Conservation (phyloP, 169 alveolate genomes). For the Plasmodium sp. region DNA sequence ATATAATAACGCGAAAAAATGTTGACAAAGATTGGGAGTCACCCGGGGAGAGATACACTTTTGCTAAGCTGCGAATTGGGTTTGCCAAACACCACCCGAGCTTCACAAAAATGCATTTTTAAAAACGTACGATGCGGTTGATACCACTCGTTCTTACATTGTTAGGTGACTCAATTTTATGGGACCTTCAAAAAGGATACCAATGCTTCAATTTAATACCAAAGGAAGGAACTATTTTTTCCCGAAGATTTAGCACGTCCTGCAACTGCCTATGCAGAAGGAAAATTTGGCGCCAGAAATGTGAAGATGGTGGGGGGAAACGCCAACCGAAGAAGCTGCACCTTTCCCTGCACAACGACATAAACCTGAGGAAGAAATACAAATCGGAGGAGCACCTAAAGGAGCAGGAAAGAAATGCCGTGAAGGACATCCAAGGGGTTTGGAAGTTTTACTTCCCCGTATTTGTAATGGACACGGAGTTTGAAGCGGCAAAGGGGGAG, state of each 20-base stretch:
- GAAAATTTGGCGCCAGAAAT: neutral
- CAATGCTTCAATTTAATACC: conserved; percentile 11
- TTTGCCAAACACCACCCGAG: neutral
- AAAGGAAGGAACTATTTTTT: neutral
- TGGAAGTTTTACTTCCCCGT: conserved; percentile 72
- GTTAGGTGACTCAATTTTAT: conserved; percentile 11
- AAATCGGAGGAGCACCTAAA: neutral
- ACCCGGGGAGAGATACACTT: neutral
- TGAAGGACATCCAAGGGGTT: conserved; percentile 72
- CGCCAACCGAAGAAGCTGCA: neutral
- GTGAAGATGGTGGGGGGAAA: neutral
- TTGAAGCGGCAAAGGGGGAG: conserved; percentile 40
- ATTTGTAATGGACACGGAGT: conserved; percentile 58
- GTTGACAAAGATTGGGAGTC: neutral
- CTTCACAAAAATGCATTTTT: conserved; percentile 14
- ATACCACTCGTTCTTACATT: conserved; percentile 6
- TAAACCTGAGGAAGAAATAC: neutral
- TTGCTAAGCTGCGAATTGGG: neutral
- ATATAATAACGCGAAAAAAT: neutral
- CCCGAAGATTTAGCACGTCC: neutral
- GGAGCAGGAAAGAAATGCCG: conserved; percentile 7
- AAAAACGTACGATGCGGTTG: conserved; percentile 39
- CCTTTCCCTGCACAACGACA: neutral
- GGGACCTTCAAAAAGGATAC: conserved; percentile 3
- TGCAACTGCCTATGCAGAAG: neutral